phyloP scores from a whole-genome alignment of 2,329 filamentous ascomycete genomes.

The Xylariaceae sp. region DNA sequence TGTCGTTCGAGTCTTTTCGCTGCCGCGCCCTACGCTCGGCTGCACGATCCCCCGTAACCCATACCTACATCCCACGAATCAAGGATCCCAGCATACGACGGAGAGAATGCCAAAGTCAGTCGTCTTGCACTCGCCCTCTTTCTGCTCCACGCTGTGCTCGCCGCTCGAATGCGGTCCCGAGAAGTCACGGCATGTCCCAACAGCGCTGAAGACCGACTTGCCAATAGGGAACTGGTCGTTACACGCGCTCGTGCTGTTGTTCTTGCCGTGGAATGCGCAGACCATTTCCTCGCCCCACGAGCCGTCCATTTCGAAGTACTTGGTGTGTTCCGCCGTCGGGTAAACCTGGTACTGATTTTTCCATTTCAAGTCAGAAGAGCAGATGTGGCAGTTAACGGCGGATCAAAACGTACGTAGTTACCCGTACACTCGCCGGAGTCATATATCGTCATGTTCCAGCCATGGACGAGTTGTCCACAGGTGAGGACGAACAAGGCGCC shows the following conservation, averaged over 20 bases:
- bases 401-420: constrained; percentile 11
- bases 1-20: neutral
- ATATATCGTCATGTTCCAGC: constrained; percentile 21
- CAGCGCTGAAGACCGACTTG: constrained; percentile 15
- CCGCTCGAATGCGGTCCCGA: constrained; percentile 17
- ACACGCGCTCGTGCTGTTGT: constrained; percentile 12
- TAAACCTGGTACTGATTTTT: constrained; percentile 15
- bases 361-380: neutral
- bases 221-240: constrained; percentile 16
- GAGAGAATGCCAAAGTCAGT: constrained; percentile 17
- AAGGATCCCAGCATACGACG: constrained; percentile 16
- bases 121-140: constrained; percentile 16
- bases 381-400: neutral
- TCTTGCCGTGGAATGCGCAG: constrained; percentile 13
- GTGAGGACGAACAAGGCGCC: constrained; percentile 13
- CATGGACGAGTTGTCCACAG: constrained; percentile 7
- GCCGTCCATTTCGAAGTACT: constrained; percentile 21
- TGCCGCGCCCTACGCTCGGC: neutral
- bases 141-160: constrained; percentile 5
- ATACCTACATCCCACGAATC: neutral
- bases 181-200: constrained; percentile 14
- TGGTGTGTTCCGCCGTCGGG: constrained; percentile 9
- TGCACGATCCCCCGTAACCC: neutral
- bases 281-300: constrained; percentile 15
- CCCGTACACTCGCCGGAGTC: constrained; percentile 16